Percentiles rank a stretch among this genome's conserved stretches.
Conservation (phyloP, 352 stramenopile genomes). For the Phytophthora tubulina region DNA sequence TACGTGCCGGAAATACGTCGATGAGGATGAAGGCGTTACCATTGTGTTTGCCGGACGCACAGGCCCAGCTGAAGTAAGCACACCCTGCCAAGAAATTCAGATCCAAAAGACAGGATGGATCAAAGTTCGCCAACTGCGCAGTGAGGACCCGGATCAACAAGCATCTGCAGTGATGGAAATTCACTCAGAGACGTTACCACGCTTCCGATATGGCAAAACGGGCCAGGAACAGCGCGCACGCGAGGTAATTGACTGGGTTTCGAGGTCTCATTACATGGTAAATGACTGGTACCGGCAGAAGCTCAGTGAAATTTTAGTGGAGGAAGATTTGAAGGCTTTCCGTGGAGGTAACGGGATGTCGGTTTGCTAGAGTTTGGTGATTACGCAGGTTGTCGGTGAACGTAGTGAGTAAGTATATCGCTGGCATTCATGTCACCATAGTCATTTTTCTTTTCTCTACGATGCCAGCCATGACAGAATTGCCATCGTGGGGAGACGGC, state of each 20-base stretch:
- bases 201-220: constrained; percentile 18
- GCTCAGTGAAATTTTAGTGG: constrained; percentile 33
- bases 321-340: constrained; percentile 39
- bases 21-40: constrained; percentile 23
- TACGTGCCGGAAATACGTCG: constrained; percentile 31
- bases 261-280: constrained; percentile 14
- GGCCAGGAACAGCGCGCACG: constrained; percentile 15
- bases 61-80: neutral
- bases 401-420: neutral
- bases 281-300: constrained; percentile 31
- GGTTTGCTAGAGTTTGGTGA: constrained; percentile 5
- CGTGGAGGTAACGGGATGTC: constrained; percentile 1
- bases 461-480: no score
- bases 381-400: neutral
- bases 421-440: no score
- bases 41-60: constrained; percentile 33
- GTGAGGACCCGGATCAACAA: neutral
- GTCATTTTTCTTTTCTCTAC: no score
- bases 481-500: no score
- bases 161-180: constrained; percentile 23
- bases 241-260: constrained; percentile 22
- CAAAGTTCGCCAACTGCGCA: constrained; percentile 20
- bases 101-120: constrained; percentile 38
- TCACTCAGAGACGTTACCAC: constrained; percentile 25
- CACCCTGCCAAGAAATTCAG: constrained; percentile 24